Evolutionary conservation across 768 basidiomycete species (phyloP), one percentile per base, ranked within the genome.

Genomic region (Stropharia rugosoannulata): DNA sequence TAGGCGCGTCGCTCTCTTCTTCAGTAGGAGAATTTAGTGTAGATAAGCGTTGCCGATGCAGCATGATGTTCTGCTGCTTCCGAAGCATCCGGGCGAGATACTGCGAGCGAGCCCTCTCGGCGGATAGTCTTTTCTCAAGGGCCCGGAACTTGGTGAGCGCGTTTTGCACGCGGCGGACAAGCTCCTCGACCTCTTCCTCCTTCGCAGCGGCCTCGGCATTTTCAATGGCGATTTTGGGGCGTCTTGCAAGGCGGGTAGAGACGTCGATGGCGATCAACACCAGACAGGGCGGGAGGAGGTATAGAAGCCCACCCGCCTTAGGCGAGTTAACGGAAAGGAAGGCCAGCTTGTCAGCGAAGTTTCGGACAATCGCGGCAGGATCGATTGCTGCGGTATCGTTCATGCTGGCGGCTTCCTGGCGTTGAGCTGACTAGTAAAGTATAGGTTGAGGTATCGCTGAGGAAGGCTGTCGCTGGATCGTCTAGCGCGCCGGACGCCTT

Each of bases 261-360:
- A 72, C 65, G 55, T 74, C 72, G 55, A 74, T 62, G 32, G 68
- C 68, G 51, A 73, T 62, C 50, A 74, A 60, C 22, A 71, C 59
- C 22, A 72, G 54, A 38, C 69, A 74, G 46, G 69, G 68, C 36
- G 70, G 69, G 53, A 74, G 63, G 43, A 73, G 66, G 47, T 66
- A 67, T 42, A 69, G 58, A 27, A 75, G 62, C 8, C 64, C 59
- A 48, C 66, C 53, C n/a, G 66, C 40, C 22, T 55, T 67, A 27
- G 66, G 54, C 55, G 61, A 48, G 45, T 55, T 51, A 22, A 53
- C 52, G 41, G 58, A 49, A 51, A 64, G 48, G 29, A 62, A 51
- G 42, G 57, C 27, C 35, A 62, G 44, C 50, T 57, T 54, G 27
- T 58, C 52, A 46, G 58, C 10, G 56, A 61, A 54, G 43, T 38